A percentile compares a stretch with the other conserved stretches of the same genome.
Conservation (phyloP, 306 rosid species). For the Hylodesmum podocarpum region DNA sequence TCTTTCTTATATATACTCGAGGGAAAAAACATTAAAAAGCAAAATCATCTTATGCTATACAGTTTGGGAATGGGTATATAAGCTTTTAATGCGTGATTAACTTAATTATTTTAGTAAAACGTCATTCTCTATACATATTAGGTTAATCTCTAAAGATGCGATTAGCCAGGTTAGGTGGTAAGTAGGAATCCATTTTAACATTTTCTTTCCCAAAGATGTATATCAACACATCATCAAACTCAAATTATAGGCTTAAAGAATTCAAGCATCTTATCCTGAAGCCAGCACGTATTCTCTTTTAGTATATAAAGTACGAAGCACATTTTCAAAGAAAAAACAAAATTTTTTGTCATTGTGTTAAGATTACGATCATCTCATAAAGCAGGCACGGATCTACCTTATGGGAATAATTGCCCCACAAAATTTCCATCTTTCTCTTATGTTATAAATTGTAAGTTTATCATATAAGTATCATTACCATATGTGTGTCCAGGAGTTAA, state of each 20-base stretch:
- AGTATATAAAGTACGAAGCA: not conserved
- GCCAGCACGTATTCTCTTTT: not conserved
- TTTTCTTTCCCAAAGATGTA: too few relatives aligned
- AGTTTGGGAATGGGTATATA: not conserved
- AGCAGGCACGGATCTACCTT: too few relatives aligned
- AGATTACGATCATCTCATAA: too few relatives aligned
- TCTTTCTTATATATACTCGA: not conserved
- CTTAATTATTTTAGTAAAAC: not conserved
- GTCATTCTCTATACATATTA: not conserved
- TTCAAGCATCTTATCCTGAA: not conserved
- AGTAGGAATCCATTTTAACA: too few relatives aligned
- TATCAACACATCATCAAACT: not conserved
- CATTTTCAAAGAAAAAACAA: not conserved
- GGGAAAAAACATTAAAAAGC: not conserved
- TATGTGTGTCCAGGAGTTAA: too few relatives aligned
- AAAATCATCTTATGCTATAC: too few relatives aligned
- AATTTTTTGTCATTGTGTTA: too few relatives aligned
- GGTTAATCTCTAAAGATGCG: not conserved
- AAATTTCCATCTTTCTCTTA: too few relatives aligned
- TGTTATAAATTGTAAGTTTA: too few relatives aligned
- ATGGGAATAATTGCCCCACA: too few relatives aligned
- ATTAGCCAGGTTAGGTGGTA: not conserved
- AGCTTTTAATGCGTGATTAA: not conserved
- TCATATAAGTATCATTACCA: too few relatives aligned
- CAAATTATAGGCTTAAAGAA: not conserved